Conservation (phyloP, 164 flowering plant genomes). For the Kalanchoe fedtschenkoi region DNA sequence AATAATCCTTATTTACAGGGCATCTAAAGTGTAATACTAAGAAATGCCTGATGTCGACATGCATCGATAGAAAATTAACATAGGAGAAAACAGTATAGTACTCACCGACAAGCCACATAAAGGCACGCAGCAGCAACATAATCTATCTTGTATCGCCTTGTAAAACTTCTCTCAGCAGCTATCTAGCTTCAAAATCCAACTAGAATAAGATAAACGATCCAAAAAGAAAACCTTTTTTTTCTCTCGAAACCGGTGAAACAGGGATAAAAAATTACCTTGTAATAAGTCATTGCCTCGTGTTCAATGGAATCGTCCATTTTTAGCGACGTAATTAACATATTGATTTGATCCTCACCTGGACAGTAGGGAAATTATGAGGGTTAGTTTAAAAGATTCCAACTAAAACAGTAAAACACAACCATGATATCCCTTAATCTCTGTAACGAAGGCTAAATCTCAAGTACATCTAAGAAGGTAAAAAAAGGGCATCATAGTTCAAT, state of each 20-base stretch:
- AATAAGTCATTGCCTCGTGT: not conserved
- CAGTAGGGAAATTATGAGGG: not conserved
- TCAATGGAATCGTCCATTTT: not conserved
- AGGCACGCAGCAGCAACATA: conserved; percentile 81
- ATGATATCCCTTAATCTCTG: not conserved
- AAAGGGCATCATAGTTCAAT: too few species aligned
- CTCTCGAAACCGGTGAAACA: not conserved
- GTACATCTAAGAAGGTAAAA: too few species aligned
- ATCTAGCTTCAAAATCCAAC: conserved; percentile 31
- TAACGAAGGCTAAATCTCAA: too few species aligned
- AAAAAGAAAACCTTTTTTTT: not conserved
- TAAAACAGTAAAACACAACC: not conserved
- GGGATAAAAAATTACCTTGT: not conserved
- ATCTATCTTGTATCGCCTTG: conserved; percentile 64
- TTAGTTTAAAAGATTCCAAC: not conserved
- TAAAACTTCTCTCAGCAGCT: conserved; percentile 65
- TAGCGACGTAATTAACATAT: not conserved
- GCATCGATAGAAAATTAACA: not conserved
- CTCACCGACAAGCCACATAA: conserved; percentile 79
- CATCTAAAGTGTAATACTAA: too few species aligned
- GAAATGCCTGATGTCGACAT: not conserved
- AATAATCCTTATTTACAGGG: too few species aligned
- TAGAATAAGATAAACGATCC: not conserved
- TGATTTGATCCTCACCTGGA: not conserved
- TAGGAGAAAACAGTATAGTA: not conserved